Evolutionary conservation across 2,329 filamentous ascomycete genomes (phyloP).

Genomic region (Alternaria viburni): DNA sequence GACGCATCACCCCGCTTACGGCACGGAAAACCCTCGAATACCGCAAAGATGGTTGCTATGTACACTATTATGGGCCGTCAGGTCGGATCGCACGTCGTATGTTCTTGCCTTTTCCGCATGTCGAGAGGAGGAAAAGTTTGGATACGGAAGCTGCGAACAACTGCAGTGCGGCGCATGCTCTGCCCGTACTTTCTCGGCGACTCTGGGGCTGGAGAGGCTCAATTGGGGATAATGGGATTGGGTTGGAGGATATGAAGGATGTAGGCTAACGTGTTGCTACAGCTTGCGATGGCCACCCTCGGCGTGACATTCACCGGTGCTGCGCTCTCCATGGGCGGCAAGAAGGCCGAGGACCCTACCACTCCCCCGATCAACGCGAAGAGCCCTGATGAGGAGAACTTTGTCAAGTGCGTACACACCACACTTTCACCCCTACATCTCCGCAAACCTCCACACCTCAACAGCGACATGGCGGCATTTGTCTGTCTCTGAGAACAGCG

Average conservation of each 20-base stretch:
- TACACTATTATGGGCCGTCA: slow-evolving; percentile 60
- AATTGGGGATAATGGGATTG: background rate
- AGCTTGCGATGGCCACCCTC: slow-evolving; percentile 67
- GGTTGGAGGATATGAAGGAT: background rate
- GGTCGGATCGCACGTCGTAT: slow-evolving; percentile 61
- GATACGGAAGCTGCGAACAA: background rate
- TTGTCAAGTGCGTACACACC: slow-evolving; percentile 64
- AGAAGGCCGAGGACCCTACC: slow-evolving; percentile 51
- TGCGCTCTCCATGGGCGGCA: slow-evolving; percentile 43
- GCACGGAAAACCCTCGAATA: slow-evolving; percentile 22
- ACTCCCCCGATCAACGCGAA: slow-evolving; percentile 66
- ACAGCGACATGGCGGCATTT: too few species aligned
- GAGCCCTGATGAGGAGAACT: slow-evolving; percentile 72
- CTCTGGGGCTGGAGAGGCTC: background rate
- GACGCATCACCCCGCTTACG: slow-evolving; percentile 24
- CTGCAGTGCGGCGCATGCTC: background rate
- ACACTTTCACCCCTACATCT: background rate
- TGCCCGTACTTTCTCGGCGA: background rate
- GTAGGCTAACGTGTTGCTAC: too few species aligned
- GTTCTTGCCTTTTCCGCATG: slow-evolving; percentile 29
- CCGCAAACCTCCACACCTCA: too few species aligned
- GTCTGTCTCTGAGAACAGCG: too few species aligned
- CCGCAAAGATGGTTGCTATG: slow-evolving; percentile 58
- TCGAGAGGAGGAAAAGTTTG: slow-evolving; percentile 23
- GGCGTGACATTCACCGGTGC: slow-evolving; percentile 44